Base-by-base conservation (phyloP, 2,329 filamentous ascomycete genomes). In the Pezicula neosporulosa region DNA sequence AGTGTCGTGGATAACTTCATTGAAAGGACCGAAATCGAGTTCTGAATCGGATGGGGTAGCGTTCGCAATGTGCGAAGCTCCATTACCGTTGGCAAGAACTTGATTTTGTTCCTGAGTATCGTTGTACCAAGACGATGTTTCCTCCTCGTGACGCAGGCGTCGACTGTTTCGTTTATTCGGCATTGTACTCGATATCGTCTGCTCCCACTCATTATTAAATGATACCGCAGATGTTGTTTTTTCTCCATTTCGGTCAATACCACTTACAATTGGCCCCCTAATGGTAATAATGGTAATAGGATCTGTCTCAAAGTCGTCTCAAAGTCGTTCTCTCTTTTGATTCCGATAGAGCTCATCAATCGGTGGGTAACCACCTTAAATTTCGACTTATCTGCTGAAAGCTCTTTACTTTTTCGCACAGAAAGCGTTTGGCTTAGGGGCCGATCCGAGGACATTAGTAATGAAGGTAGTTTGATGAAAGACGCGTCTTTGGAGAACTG, bases 291-390 rank as follows among this genome's bases (percentile, higher is more conserved):
- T n/a, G n/a, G n/a, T n/a, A n/a, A n/a, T n/a, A n/a, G n/a, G n/a
- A n/a, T n/a, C n/a, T n/a, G n/a, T n/a, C n/a, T n/a, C n/a, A n/a
- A 5, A 21, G 3, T 5, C 5, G 21, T 21, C 5, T 21, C 21
- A 21, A 21, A 5, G 21, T 21, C 21, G 21, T 21, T 21, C 5
- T 21, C 21, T 21, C 35, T 16, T 13, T 37, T 37, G 35, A 16
- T 13, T 37, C 35, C n/a, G 35, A 37, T 37, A 6, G 35, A 16
- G n/a, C 35, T 13, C 12, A 37, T 16, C 3, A 13, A 37, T 16
- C 12, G 37, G 6, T 39, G 52, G 35, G 28, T 54, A 16, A 54
- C 28, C n/a, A 48, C 48, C 8, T 51, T 38, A 41, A 54, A 12
- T 43, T 35, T 49, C 8, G 43, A 27, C 21, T 50, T 47, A 6